phyloP scores from a whole-genome alignment of 2,329 filamentous ascomycete species.

The Fusarium sp. region DNA sequence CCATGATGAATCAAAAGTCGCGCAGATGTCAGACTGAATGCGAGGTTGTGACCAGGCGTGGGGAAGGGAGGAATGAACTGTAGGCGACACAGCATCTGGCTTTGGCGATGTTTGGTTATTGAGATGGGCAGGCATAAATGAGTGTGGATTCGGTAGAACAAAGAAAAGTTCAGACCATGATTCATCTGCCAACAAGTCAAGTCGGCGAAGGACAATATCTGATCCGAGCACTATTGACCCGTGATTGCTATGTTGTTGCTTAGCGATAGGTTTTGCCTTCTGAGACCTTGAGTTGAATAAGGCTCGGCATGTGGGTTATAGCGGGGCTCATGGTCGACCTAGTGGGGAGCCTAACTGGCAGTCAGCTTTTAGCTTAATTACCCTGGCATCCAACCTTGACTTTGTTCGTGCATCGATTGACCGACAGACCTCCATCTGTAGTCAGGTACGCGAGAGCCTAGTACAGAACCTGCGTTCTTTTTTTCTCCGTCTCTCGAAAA shows the following conservation, averaged over 20 bases:
- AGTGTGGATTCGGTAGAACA: constrained; percentile 17
- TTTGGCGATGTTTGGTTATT: constrained; percentile 21
- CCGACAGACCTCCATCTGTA: constrained; percentile 4
- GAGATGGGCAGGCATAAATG: background rate
- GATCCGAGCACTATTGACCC: constrained; percentile 29
- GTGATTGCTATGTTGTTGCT: background rate
- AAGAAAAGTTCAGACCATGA: constrained; percentile 22
- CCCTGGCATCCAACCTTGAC: background rate
- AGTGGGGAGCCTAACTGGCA: constrained; percentile 13
- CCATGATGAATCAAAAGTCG: constrained; percentile 38
- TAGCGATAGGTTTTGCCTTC: background rate
- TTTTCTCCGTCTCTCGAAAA: background rate
- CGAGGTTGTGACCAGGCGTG: constrained; percentile 4
- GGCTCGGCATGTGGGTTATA: constrained; percentile 13
- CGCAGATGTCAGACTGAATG: constrained; percentile 33
- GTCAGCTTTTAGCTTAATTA: constrained; percentile 29
- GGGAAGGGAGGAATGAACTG: background rate
- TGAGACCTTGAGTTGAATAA: constrained; percentile 10
- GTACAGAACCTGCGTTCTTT: background rate
- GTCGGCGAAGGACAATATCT: constrained; percentile 25
- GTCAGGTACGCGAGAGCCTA: constrained; percentile 30
- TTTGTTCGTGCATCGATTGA: constrained; percentile 10
- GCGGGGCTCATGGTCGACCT: constrained; percentile 19
- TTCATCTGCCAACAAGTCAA: background rate
- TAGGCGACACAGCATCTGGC: constrained; percentile 11